phyloP scores from a whole-genome alignment of 2,329 filamentous ascomycete species.

The Sclerotinia subarctica region DNA sequence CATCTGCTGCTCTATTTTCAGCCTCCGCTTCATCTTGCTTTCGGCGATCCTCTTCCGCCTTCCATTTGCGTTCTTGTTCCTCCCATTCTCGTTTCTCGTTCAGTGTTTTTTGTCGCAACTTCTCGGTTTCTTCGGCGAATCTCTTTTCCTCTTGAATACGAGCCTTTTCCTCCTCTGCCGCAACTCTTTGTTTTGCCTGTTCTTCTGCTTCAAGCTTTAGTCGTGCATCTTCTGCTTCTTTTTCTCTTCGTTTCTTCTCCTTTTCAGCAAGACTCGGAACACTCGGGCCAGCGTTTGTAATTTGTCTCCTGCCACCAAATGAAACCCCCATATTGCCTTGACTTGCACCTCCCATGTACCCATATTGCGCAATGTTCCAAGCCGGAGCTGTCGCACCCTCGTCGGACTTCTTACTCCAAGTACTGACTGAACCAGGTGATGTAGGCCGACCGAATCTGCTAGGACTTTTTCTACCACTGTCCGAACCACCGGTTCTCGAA shows the following conservation, averaged over 20 bases:
- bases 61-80: slow-evolving; percentile 74
- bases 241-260: slow-evolving; percentile 61
- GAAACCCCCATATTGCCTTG: slow-evolving; percentile 93
- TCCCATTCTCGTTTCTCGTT: slow-evolving; percentile 73
- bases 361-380: slow-evolving; percentile 98
- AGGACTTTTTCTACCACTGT: slow-evolving; percentile 59
- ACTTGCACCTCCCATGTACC: slow-evolving; percentile 95
- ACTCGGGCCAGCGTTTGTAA: slow-evolving; percentile 74
- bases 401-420: slow-evolving; percentile 84
- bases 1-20: slow-evolving; percentile 63
- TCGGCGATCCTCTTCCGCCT: slow-evolving; percentile 69
- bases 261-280: slow-evolving; percentile 84
- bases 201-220: slow-evolving; percentile 54
- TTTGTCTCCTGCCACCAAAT: slow-evolving; percentile 88
- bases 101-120: slow-evolving; percentile 56
- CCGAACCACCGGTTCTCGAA: slow-evolving; percentile 39
- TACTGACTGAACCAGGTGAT: slow-evolving; percentile 64
- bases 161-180: slow-evolving; percentile 60
- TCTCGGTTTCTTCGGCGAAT: slow-evolving; percentile 64
- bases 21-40: slow-evolving; percentile 70
- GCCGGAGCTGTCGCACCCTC: slow-evolving; percentile 80
- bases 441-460: slow-evolving; percentile 54
- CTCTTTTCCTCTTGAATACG: slow-evolving; percentile 60
- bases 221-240: slow-evolving; percentile 58
- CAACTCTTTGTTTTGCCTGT: slow-evolving; percentile 44